phyloP scores from a whole-genome alignment of 495 filamentous ascomycete species.

The Aspergillus bertholletiae region DNA sequence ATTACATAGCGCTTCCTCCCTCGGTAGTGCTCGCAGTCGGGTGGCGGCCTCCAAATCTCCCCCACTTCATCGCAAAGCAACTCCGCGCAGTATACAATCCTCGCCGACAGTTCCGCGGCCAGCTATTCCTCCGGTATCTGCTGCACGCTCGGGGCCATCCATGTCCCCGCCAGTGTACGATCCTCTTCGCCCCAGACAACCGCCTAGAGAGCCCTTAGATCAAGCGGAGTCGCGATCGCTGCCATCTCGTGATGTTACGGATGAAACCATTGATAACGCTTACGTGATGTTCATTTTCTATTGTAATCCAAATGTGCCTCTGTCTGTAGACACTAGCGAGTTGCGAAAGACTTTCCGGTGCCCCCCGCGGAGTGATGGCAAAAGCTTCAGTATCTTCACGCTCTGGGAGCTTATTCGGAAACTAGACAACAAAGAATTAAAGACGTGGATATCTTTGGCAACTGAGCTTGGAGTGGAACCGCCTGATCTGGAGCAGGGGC shows the following conservation, averaged over 20 bases:
- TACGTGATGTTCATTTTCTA: conserved; percentile 88
- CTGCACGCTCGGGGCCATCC: conserved; percentile 32
- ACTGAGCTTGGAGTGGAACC: conserved; percentile 87
- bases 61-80: conserved; percentile 39
- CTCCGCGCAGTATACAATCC: conserved; percentile 42
- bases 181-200: conserved; percentile 24
- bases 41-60: conserved; percentile 38
- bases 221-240: conserved; percentile 43
- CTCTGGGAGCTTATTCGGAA: conserved; percentile 80
- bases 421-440: conserved; percentile 83
- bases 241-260: conserved; percentile 67
- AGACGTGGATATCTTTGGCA: conserved; percentile 93
- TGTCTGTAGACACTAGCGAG: conserved; percentile 67
- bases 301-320: conserved; percentile 77
- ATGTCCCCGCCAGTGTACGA: conserved; percentile 44
- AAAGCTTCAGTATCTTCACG: conserved; percentile 81
- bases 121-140: conserved; percentile 25
- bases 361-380: conserved; percentile 89
- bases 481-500: conserved; percentile 77
- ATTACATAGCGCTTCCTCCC: conserved; percentile 41
- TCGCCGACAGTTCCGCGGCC: conserved; percentile 38
- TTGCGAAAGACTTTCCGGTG: conserved; percentile 76
- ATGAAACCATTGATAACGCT: conserved; percentile 77
- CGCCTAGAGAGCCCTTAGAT: conserved; percentile 32
- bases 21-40: conserved; percentile 40